Conservation (phyloP, 2,329 filamentous ascomycete genomes). For the Cladophialophora chaetospira region DNA sequence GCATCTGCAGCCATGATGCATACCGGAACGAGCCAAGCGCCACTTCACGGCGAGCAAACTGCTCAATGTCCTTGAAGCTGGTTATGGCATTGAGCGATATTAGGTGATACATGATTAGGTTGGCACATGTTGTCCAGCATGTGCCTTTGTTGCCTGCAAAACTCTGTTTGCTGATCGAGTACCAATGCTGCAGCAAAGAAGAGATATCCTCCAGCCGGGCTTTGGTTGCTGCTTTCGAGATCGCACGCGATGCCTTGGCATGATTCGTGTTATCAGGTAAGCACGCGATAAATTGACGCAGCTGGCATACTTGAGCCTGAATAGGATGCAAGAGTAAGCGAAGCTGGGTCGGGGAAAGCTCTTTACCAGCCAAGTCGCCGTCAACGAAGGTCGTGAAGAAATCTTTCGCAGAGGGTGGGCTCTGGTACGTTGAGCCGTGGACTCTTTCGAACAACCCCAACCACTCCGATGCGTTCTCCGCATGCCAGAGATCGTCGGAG, state of each 20-base stretch:
- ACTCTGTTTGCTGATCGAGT: conserved; percentile 62
- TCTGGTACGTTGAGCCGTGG: conserved; percentile 53
- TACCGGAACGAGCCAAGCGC: conserved; percentile 60
- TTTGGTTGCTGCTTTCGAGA: conserved; percentile 63
- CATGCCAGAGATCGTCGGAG: conserved; percentile 64
- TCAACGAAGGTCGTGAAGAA: conserved; percentile 69
- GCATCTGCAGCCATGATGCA: conserved; percentile 58
- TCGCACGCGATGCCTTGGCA: conserved; percentile 47
- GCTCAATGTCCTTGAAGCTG: conserved; percentile 68
- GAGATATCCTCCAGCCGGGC: conserved; percentile 66
- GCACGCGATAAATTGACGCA: conserved; percentile 66
- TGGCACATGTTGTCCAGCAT: conserved; percentile 64
- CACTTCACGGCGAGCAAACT: conserved; percentile 63
- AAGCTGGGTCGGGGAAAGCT: conserved; percentile 59
- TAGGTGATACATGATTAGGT: conserved; percentile 69
- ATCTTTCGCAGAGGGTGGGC: conserved; percentile 57
- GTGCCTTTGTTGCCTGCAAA: conserved; percentile 55
- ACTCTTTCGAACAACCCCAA: conserved; percentile 60
- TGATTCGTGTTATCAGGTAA: conserved; percentile 55
- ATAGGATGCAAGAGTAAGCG: conserved; percentile 69
- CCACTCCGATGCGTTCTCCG: conserved; percentile 62
- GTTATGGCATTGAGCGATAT: conserved; percentile 70
- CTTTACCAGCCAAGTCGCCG: conserved; percentile 56
- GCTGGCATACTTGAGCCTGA: conserved; percentile 65
- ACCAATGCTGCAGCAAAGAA: conserved; percentile 66